Evolutionary conservation across 1,284 basidiomycete species (phyloP).

Genomic region (Leccinum ponderosum): DNA sequence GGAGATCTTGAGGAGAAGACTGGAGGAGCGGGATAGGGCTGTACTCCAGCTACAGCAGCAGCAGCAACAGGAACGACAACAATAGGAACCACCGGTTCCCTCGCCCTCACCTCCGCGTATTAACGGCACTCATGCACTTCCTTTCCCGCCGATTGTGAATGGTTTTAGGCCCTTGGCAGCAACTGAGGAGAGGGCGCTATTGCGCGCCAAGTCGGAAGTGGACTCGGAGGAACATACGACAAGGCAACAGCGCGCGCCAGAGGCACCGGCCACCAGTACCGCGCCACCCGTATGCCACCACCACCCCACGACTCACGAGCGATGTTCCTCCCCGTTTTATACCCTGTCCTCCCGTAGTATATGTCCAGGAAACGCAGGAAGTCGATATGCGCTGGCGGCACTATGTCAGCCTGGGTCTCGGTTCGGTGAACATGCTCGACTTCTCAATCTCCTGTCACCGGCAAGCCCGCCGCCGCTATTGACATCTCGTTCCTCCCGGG

Average conservation of each 20-base stretch:
- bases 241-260: conserved; percentile 12
- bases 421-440: conserved; percentile 17
- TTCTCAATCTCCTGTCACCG: conserved; percentile 14
- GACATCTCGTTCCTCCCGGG: conserved; percentile 4
- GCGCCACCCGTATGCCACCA: conserved; percentile 19
- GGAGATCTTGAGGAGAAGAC: conserved; percentile 48
- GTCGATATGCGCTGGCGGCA: conserved; percentile 56
- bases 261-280: conserved; percentile 5
- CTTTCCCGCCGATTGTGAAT: conserved; percentile 23
- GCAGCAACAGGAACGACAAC: neutral
- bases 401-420: conserved; percentile 19
- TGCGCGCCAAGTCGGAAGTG: conserved; percentile 62
- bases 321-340: conserved; percentile 52
- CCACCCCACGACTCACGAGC: conserved; percentile 8
- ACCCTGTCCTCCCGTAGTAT: conserved; percentile 72
- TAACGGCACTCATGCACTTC: conserved; percentile 23
- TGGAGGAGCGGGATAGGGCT: conserved; percentile 46
- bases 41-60: conserved; percentile 19
- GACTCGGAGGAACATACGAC: conserved; percentile 39
- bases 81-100: conserved; percentile 5
- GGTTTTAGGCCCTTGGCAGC: conserved; percentile 54
- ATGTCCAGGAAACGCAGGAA: conserved; percentile 75
- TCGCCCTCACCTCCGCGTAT: conserved; percentile 31
- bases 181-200: conserved; percentile 72
- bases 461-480: conserved; percentile 23